phyloP scores from a whole-genome alignment of 2,329 filamentous ascomycete genomes.

The Penicillium sp. region DNA sequence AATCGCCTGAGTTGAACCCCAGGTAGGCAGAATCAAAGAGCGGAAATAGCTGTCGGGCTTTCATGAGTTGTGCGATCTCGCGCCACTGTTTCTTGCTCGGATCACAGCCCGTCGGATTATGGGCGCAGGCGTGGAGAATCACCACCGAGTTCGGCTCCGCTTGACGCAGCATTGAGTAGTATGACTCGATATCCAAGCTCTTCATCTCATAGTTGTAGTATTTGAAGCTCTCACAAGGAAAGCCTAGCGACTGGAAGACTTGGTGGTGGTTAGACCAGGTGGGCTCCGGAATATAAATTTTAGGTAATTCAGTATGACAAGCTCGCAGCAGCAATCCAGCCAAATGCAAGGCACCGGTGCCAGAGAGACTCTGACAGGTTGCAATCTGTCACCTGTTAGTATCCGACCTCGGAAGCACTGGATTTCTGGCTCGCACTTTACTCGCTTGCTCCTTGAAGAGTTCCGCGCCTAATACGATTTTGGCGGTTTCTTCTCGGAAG shows the following conservation, averaged over 20 bases:
- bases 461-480: slow-evolving; percentile 70
- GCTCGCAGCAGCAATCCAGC: slow-evolving; percentile 22
- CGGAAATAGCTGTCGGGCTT: slow-evolving; percentile 77
- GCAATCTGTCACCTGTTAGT: slow-evolving; percentile 23
- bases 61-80: slow-evolving; percentile 74
- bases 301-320: slow-evolving; percentile 15
- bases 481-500: slow-evolving; percentile 82
- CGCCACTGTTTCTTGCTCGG: slow-evolving; percentile 89
- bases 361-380: slow-evolving; percentile 89
- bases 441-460: slow-evolving; percentile 5
- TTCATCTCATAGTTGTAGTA: slow-evolving; percentile 23
- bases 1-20: slow-evolving; percentile 28
- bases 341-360: slow-evolving; percentile 56
- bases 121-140: slow-evolving; percentile 80
- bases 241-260: slow-evolving; percentile 84
- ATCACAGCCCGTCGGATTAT: slow-evolving; percentile 96
- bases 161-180: slow-evolving; percentile 10
- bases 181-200: slow-evolving; percentile 22
- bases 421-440: slow-evolving; percentile 13
- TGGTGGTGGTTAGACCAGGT: slow-evolving; percentile 98
- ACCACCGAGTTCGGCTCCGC: slow-evolving; percentile 16
- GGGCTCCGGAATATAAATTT: slow-evolving; percentile 83
- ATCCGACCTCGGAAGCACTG: too few species aligned
- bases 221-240: slow-evolving; percentile 59
- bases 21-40: slow-evolving; percentile 53